Evolutionary conservation across 139 green algal species (phyloP), one percentile per base, ranked within the genome.

Genomic region (Closterium sp.): DNA sequence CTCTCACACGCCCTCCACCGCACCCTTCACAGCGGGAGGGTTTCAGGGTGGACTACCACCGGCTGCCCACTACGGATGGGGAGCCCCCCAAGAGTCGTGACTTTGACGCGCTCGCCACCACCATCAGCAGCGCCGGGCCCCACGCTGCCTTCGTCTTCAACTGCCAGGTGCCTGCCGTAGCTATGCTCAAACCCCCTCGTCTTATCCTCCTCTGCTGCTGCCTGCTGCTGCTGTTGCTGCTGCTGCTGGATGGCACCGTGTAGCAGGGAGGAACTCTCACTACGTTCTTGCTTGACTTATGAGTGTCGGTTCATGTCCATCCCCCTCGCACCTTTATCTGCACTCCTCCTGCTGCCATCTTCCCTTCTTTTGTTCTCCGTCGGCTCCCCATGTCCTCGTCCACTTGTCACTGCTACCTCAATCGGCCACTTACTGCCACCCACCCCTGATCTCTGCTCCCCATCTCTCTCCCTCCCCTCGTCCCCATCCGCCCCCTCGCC

Each of bases 41-140:
- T n/a, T 95, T 94, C 73, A 22, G n/a, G 11, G 94, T 97, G 19
- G 87, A 94, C 70, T 97, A 97, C 91, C 90, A 94, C 50, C 92
- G 97, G 1, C 91, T 99, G 89, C 97, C 97, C 24, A 95, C 98
- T 31, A 99, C 97, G 17, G 97, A 99, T 93, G 97, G 97, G 13
- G 95, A 93, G 9, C 93, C 96, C 9, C 97, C 97, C 13, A 93
- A 96, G 93, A 94, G 92, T n/a, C 50, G 34, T 0, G 96, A 97
- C 95, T 96, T 97, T 90, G 96, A 98, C 91, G 70, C 27, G 70
- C 89, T 97, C 17, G 31, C 96, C n/a, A 24, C 45, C 27, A 90
- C 91, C 29, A 91, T 96, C 4, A 94, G 89, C 19, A 73, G 88
- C 7, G 93, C 95, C 0, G 92, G 86, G 0, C 93, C 92, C 21